These are phyloP conservation scores for Talaromyces sp. DNA, from an alignment of 2,329 filamentous ascomycete species.

Conservation along the genomic window DNA sequence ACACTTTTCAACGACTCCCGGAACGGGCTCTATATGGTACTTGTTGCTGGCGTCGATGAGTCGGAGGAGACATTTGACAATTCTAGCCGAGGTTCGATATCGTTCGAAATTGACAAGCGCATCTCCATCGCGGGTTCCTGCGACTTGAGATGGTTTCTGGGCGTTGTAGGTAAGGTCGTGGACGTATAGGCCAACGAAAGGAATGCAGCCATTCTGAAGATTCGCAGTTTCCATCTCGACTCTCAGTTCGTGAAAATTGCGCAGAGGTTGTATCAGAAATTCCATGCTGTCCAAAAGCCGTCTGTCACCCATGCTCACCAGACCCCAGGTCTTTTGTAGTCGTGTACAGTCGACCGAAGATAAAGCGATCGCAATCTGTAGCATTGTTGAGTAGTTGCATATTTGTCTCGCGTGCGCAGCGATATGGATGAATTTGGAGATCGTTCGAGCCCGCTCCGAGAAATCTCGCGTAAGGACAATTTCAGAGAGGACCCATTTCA, in stretches of 20 bases:
- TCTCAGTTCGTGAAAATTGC: constrained; percentile 59
- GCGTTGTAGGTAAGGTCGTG: constrained; percentile 64
- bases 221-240: constrained; percentile 59
- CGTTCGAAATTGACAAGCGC: constrained; percentile 63
- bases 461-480: constrained; percentile 55
- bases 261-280: constrained; percentile 55
- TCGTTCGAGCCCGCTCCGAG: constrained; percentile 55
- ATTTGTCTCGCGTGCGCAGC: constrained; percentile 54
- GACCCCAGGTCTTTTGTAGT: constrained; percentile 54
- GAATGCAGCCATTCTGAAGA: constrained; percentile 58
- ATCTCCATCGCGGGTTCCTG: constrained; percentile 44
- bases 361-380: constrained; percentile 59
- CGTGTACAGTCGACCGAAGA: constrained; percentile 56
- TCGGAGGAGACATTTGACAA: constrained; percentile 59
- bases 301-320: constrained; percentile 52
- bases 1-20: constrained; percentile 56
- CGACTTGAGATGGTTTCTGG: constrained; percentile 58
- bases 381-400: constrained; percentile 62
- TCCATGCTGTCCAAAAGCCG: constrained; percentile 56
- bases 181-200: constrained; percentile 62
- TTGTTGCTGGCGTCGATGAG: constrained; percentile 60
- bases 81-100: constrained; percentile 59
- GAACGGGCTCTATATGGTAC: constrained; percentile 55
- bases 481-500: constrained; percentile 62
- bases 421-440: constrained; percentile 60